Conservation (phyloP, 2,329 filamentous ascomycete species). For the Hypoxylon sp. region DNA sequence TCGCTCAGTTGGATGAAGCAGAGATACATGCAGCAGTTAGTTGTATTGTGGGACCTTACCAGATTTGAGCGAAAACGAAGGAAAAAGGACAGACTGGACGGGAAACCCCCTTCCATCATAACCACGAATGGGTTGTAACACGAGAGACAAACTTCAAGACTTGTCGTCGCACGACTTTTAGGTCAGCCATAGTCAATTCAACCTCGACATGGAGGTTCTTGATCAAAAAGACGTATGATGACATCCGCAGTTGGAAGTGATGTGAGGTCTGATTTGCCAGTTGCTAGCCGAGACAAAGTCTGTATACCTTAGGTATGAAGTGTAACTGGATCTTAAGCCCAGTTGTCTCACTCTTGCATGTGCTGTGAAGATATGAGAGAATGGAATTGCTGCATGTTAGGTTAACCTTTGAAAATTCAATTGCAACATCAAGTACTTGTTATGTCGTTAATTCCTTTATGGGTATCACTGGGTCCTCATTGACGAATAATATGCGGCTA, state of each 20-base stretch:
- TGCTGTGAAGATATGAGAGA: too few relatives aligned
- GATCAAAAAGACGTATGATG: constrained; percentile 11
- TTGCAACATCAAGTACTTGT: background rate
- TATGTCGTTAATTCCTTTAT: background rate
- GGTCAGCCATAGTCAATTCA: constrained; percentile 4
- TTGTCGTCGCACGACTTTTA: constrained; percentile 14
- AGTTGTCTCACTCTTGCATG: constrained; percentile 6
- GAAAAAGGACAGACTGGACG: constrained; percentile 16
- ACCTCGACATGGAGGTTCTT: background rate
- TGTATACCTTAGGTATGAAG: background rate
- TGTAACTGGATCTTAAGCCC: constrained; percentile 4
- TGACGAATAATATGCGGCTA: background rate
- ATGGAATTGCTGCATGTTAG: too few relatives aligned
- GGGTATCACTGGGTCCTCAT: background rate
- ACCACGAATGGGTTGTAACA: constrained; percentile 14
- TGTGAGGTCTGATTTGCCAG: constrained; percentile 8
- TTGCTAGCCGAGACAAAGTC: constrained; percentile 6
- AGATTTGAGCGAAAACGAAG: constrained; percentile 28
- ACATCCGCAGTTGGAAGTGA: background rate
- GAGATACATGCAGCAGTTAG: background rate
- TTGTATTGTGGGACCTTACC: constrained; percentile 23
- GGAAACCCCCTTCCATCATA: constrained; percentile 28
- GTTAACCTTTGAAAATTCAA: background rate
- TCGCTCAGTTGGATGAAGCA: constrained; percentile 28
- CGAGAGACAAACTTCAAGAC: constrained; percentile 23